Base-by-base conservation (phyloP, 768 basidiomycete species). In the Rhizopogon vulgaris region DNA sequence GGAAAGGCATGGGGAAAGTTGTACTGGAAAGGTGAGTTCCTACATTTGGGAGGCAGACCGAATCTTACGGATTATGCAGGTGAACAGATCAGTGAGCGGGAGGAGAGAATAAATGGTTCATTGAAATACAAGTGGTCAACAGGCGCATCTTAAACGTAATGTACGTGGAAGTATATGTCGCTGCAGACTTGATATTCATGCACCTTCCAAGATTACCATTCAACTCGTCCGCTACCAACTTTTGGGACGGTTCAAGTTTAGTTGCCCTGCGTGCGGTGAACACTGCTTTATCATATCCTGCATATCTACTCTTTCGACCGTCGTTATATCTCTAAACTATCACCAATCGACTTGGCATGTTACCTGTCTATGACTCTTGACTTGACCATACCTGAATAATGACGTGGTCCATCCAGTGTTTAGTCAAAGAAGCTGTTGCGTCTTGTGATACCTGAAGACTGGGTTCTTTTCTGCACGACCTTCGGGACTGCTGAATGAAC, bases 1-100 rank as follows among this genome's bases (percentile, higher is more conserved):
- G 90, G 90, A 2, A 90, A 84, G 65, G 90, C 80, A 15, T 93
- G 91, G 91, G 90, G 90, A 6, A 72, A 74, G 53, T 70, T 92
- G 4, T 76, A 82, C 51, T 93, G 90, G 88, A 82, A 76, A 72
- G 88, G 90, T 90, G 48, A 53, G 82, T 69, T 27, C 42, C 0
- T 25, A 12, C 8, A 37, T 48, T 32, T 52, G 22, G 41, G 38
- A 38, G 24, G 12, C 24, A 42, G 48, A 42, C 18, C n/a, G 4
- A 24, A 37, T 42, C 51, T 43, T 41, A 42, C 30, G 12, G 12
- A 4, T 32, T 24, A 24, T 41, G 2, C 55, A 89, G 87, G 86
- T 41, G 78, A 80, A 60, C 67, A 66, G 34, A 77, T 87, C n/a
- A 86, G 79, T 63, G 58, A 67, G 40, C 71, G 63, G 27, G 83